Evolutionary conservation across 495 filamentous ascomycete genomes (phyloP).

Genomic region (Peziza echinospora): DNA sequence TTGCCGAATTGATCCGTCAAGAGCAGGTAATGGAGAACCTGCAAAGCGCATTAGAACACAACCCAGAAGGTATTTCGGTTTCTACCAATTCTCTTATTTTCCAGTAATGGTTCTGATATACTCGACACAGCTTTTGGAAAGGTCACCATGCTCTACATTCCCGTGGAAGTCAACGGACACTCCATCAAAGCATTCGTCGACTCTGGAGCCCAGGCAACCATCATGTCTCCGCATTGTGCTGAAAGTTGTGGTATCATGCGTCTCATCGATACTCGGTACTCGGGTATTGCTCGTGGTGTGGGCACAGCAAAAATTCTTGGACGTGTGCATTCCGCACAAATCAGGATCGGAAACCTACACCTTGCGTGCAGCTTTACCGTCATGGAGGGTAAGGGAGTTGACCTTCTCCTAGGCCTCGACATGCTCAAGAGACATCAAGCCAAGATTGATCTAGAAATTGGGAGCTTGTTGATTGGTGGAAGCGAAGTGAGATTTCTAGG

Average conservation of each 20-base stretch:
- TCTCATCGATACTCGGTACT: constrained; percentile 77
- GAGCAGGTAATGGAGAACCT: constrained; percentile 83
- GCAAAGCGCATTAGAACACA: constrained; percentile 86
- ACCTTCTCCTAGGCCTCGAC: constrained; percentile 79
- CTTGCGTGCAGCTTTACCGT: constrained; percentile 95
- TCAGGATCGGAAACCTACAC: constrained; percentile 73
- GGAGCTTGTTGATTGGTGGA: constrained; percentile 65
- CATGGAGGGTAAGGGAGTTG: constrained; percentile 98
- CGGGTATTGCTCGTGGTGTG: constrained; percentile 77
- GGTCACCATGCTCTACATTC: constrained; percentile 90
- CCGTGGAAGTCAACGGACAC: constrained; percentile 80
- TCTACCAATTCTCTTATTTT: not conserved
- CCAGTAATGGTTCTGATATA: not conserved
- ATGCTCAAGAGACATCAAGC: constrained; percentile 93
- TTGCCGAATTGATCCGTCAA: constrained; percentile 90
- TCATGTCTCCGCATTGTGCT: constrained; percentile 90
- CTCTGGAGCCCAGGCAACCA: constrained; percentile 90
- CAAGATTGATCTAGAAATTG: constrained; percentile 62
- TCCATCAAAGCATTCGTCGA: constrained; percentile 94
- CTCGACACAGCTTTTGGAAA: constrained; percentile 52
- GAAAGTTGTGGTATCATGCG: constrained; percentile 90
- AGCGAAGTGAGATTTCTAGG: constrained; percentile 74
- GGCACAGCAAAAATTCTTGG: constrained; percentile 87
- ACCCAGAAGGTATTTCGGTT: constrained; percentile 59
- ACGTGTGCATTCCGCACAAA: constrained; percentile 79